Evolutionary conservation across 495 filamentous ascomycete species (phyloP).

Genomic region (Trichoderma orchidacearum): DNA sequence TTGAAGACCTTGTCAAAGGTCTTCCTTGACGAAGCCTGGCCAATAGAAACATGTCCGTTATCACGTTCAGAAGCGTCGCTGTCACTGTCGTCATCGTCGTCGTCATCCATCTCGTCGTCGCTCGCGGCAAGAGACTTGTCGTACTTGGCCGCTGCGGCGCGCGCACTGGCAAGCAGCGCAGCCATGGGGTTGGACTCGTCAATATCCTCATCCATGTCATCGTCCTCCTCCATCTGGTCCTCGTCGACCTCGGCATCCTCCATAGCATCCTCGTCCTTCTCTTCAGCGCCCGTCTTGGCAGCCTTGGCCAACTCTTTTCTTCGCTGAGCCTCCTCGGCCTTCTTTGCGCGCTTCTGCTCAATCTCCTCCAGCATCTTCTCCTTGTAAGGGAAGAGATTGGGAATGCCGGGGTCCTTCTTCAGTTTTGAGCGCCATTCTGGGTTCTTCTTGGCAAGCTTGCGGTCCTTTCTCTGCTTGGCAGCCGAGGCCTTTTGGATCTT

Average conservation of each 20-base stretch:
- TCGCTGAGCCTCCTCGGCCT: slow-evolving; percentile 62
- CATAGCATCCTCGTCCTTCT: slow-evolving; percentile 27
- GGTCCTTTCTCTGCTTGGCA: slow-evolving; percentile 78
- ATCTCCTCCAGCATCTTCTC: slow-evolving; percentile 89
- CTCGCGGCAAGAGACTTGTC: slow-evolving; percentile 31
- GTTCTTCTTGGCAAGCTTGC: slow-evolving; percentile 85
- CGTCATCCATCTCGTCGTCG: slow-evolving; percentile 43
- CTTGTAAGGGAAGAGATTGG: slow-evolving; percentile 96
- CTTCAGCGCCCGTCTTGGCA: slow-evolving; percentile 28
- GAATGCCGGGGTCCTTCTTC: slow-evolving; percentile 95
- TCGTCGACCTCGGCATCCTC: slow-evolving; percentile 34
- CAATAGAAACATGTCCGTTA: slow-evolving; percentile 30
- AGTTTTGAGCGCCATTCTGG: slow-evolving; percentile 86
- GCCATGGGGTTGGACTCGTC: slow-evolving; percentile 73
- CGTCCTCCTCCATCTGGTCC: slow-evolving; percentile 28
- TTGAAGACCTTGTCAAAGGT: slow-evolving; percentile 95
- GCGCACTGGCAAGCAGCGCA: slow-evolving; percentile 80
- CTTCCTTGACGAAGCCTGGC: slow-evolving; percentile 47
- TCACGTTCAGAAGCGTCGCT: slow-evolving; percentile 25
- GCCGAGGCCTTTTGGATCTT: slow-evolving; percentile 92
- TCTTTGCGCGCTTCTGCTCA: slow-evolving; percentile 69
- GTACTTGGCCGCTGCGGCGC: slow-evolving; percentile 73
- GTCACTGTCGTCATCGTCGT: slow-evolving; percentile 42
- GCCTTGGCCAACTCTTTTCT: slow-evolving; percentile 59
- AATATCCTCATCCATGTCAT: slow-evolving; percentile 28